Percentiles rank a stretch among this genome's conserved stretches.
Evolutionary conservation across 2,329 filamentous ascomycete species (phyloP).

Genomic region (Lithohypha guttulata): DNA sequence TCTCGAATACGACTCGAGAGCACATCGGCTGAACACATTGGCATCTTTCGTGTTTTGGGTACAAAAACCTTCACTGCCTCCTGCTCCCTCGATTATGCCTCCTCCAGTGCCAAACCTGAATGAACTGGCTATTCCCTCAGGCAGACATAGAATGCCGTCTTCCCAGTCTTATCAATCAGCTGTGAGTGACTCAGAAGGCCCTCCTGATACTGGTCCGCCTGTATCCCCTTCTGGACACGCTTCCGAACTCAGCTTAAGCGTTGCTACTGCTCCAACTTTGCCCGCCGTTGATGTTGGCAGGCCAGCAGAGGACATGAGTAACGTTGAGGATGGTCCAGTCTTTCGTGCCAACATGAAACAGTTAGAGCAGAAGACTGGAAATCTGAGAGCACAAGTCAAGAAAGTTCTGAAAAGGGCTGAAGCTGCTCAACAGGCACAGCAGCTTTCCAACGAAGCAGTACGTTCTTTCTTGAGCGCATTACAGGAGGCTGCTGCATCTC

Average conservation of each 20-base stretch:
- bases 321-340: conserved; percentile 82
- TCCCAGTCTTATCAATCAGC: conserved; percentile 77
- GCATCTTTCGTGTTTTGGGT: conserved; percentile 95
- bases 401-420: conserved; percentile 93
- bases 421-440: conserved; percentile 67
- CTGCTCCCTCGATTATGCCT: conserved; percentile 62
- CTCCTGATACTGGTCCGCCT: conserved; percentile 26
- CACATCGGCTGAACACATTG: conserved; percentile 76
- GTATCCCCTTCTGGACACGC: conserved; percentile 23
- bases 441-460: conserved; percentile 76
- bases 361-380: conserved; percentile 89
- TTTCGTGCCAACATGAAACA: conserved; percentile 96
- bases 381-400: conserved; percentile 90
- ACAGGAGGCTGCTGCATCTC: conserved; percentile 76
- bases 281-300: conserved; percentile 82
- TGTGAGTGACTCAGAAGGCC: conserved; percentile 57
- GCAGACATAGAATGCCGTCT: conserved; percentile 69
- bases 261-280: conserved; percentile 19
- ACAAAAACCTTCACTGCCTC: conserved; percentile 65
- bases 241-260: conserved; percentile 24
- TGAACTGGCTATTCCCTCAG: conserved; percentile 57
- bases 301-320: conserved; percentile 72
- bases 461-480: conserved; percentile 73
- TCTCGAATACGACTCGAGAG: conserved; percentile 90
- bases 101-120: neutral